Base-by-base conservation (phyloP, 2,329 filamentous ascomycete genomes). In the Hypoxylon sp. region DNA sequence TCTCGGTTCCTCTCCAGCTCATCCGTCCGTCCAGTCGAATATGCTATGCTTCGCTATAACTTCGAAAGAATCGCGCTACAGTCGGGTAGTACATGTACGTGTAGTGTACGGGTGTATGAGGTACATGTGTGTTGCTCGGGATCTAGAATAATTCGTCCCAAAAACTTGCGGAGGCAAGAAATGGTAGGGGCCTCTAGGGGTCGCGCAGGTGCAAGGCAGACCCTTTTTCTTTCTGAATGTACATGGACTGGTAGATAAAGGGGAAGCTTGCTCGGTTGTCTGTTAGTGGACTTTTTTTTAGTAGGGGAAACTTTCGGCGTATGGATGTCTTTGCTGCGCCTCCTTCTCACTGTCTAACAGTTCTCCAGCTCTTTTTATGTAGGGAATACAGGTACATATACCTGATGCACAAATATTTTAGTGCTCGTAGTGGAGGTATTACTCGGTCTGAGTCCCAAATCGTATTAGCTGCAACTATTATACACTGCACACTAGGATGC, bases 151-250 rank as follows among this genome's bases (percentile, higher is more conserved):
- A 59, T 59, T 57, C 23, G 46, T 61, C 58, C 36, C 52, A 41
- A 30, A 49, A 30, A 60, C 59, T 32, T 57, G 67, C 60, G 57
- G 57, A 67, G 63, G 55, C 52, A 48, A 46, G 50, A 60, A 38
- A 65, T 53, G 55, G 53, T 53, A 45, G 38, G 50, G 58, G 48
- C 34, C 19, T 43, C 38, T 43, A 43, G 38, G 38, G 38, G 38
- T 43, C 38, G 38, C 17, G 38, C 17, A 21, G 38, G 38, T 43
- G 38, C 38, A 43, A 43, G 17, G 51, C 28, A 21, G 49, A 30
- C 21, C 30, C 30, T 32, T 52, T 52, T 52, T 52, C 23, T 49
- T 28, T 14, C 17, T 49, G n/a, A 4, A 14, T 48, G 11, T 19
- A 43, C 17, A 9, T 43, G 17, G 6, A 19, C 14, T 19, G 7